phyloP scores from a whole-genome alignment of 2,329 filamentous ascomycete genomes.

The Zopfia rhizophila region DNA sequence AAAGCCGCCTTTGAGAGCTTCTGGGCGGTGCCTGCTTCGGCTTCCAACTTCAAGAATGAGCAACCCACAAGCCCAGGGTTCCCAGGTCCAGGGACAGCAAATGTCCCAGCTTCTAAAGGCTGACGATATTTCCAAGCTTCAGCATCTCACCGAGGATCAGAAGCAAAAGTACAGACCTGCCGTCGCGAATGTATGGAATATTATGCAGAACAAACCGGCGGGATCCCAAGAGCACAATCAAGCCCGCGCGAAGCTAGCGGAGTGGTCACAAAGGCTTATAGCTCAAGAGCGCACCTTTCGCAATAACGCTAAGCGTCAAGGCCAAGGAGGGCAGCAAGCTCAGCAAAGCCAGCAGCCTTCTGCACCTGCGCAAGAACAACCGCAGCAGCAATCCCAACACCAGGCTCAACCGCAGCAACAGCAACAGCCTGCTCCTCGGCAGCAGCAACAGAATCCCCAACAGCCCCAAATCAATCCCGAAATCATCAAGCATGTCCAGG shows the following conservation, averaged over 20 bases:
- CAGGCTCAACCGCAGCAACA: constrained; percentile 23
- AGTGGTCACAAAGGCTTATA: constrained; percentile 64
- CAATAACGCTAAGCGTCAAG: constrained; percentile 47
- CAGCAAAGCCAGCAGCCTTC: constrained; percentile 23
- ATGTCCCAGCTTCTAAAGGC: constrained; percentile 41
- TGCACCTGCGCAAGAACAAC: constrained; percentile 38
- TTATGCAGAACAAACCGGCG: constrained; percentile 59
- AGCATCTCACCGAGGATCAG: constrained; percentile 61
- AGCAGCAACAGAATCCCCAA: constrained; percentile 11
- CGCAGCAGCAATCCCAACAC: constrained; percentile 43
- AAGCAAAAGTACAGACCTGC: constrained; percentile 66
- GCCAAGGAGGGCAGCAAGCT: constrained; percentile 34
- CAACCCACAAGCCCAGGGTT: constrained; percentile 45
- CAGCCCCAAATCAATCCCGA: constrained; percentile 39
- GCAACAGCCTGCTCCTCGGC: constrained; percentile 15
- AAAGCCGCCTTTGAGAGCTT: neutral
- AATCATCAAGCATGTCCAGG: constrained; percentile 50
- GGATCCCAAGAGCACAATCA: constrained; percentile 61
- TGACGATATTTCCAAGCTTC: constrained; percentile 48
- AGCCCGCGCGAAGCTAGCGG: constrained; percentile 62
- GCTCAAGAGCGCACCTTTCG: constrained; percentile 56
- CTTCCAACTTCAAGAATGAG: constrained; percentile 38
- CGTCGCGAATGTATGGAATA: constrained; percentile 65
- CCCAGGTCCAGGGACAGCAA: constrained; percentile 26
- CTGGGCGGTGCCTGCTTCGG: constrained; percentile 21